Base-by-base conservation (phyloP, 2,329 filamentous ascomycete genomes). In the Penicillium paneum region DNA sequence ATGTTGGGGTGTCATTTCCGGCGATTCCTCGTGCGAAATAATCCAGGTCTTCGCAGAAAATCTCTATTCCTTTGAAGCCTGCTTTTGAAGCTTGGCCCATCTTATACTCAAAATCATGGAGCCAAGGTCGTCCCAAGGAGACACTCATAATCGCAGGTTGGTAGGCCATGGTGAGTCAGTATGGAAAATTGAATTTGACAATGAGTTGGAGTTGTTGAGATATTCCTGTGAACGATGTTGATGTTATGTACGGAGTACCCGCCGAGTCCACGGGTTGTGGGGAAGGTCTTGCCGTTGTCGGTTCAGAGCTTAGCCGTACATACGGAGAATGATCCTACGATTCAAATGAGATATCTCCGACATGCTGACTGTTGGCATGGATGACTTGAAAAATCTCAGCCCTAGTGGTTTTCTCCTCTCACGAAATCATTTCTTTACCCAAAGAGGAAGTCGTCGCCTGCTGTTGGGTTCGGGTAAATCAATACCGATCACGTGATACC, bases 21-120 rank as follows among this genome's bases (percentile, higher is more conserved):
- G 3, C 76, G 67, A 80, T 68, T 1, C 77, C 70, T 31, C 70
- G 62, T 60, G 86, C 83, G 13, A 88, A 66, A 63, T 85, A 83
- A 55, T 83, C 76, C 3, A 93, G 79, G 68, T 93, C 89, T 67
- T 93, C 89, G 70, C 87, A 85, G 76, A 91, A 91, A 19, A 91
- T 78, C 69, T 93, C 89, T 60, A 93, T 82, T 48, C 87, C 88
- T 55, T 81, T 71, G 67, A 90, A 84, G 19, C 85, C 85, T 62
- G 88, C 80, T 51, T 78, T 76, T 5, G 80, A 76, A 7, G 88
- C 88, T 74, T 85, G 81, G 64, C 84, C 76, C 43, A 92, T 79
- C 67, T 91, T 92, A 64, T 82, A 75, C 2, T 78, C 69, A 36
- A 92, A 77, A 17, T 78, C 74, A 70, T 93, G 89, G 58, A 85